Percentiles rank a stretch among this genome's conserved stretches.
Conservation (phyloP, 208 protist genomes). For the Trypanosoma scelopori region DNA sequence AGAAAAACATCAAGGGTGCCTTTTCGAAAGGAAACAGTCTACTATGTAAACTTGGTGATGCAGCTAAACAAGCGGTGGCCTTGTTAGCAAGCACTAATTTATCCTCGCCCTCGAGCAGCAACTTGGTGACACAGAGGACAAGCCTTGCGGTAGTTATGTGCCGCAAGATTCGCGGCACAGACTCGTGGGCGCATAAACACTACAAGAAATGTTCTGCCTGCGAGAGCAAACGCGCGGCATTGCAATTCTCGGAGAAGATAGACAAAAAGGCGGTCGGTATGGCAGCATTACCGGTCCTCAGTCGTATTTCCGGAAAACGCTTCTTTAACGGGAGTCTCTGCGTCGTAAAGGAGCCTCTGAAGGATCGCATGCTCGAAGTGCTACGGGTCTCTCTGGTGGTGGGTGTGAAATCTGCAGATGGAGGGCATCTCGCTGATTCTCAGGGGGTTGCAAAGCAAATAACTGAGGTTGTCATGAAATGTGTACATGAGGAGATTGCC, state of each 20-base stretch:
- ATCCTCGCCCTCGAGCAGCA: conserved; percentile 16
- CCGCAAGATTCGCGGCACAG: conserved; percentile 45
- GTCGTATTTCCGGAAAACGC: conserved; percentile 37
- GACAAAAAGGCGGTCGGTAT: conserved; percentile 32
- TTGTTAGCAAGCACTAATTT: conserved; percentile 25
- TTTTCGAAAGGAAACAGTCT: conserved; percentile 12
- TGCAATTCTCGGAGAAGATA: conserved; percentile 33
- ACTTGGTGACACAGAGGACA: conserved; percentile 28
- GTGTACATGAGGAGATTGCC: conserved; percentile 18
- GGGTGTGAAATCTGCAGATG: conserved; percentile 18
- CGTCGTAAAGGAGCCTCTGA: conserved; percentile 26
- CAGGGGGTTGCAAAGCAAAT: conserved; percentile 20
- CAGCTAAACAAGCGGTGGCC: conserved; percentile 14
- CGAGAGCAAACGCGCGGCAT: conserved; percentile 19
- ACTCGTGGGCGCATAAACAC: conserved; percentile 41
- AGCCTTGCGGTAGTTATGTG: conserved; percentile 38
- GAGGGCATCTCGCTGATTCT: conserved; percentile 26
- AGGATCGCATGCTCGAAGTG: conserved; percentile 39
- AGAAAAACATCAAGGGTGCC: conserved; percentile 20
- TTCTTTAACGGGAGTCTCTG: conserved; percentile 31
- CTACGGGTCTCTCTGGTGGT: conserved; percentile 35
- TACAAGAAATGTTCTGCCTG: conserved; percentile 34
- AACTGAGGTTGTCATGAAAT: conserved; percentile 23
- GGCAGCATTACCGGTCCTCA: conserved; percentile 35
- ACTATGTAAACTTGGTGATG: conserved; percentile 30